These are phyloP conservation scores for Alopecurus myosuroides DNA, from an alignment of 176 grass and related monocot genomes.

Conservation along the genomic window DNA sequence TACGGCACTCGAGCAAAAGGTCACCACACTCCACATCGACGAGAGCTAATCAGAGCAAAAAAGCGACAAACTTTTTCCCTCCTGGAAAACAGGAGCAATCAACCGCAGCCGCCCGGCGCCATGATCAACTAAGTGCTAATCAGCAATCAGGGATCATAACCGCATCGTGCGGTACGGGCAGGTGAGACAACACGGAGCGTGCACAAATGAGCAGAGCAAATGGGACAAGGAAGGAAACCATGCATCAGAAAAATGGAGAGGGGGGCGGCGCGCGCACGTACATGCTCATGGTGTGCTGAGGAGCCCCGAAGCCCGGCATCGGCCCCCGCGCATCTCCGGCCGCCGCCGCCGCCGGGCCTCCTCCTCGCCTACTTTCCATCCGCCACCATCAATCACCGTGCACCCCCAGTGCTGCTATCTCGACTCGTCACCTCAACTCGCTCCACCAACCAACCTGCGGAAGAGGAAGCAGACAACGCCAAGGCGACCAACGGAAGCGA, in stretches of 20 bases:
- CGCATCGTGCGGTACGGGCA: neutral
- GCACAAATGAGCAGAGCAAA: neutral
- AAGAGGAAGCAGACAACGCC: neutral
- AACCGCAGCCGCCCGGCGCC: constrained; percentile 8
- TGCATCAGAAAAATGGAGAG: neutral
- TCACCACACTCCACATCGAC: constrained; percentile 3
- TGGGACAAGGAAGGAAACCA: constrained; percentile 13
- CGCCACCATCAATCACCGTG: constrained; percentile 28
- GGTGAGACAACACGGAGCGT: constrained; percentile 8
- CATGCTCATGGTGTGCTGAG: constrained; percentile 54
- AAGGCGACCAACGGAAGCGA: neutral
- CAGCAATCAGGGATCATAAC: neutral
- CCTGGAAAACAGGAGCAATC: constrained; percentile 33
- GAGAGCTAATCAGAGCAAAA: constrained; percentile 4
- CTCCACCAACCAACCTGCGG: neutral
- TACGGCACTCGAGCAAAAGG: constrained; percentile 36
- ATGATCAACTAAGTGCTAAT: constrained; percentile 18
- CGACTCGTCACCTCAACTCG: neutral
- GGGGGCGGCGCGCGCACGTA: constrained; percentile 19
- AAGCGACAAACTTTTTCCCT: constrained; percentile 9
- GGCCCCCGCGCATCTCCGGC: constrained; percentile 28
- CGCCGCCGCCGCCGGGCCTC: neutral
- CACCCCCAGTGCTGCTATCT: neutral
- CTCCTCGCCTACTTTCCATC: constrained; percentile 56
- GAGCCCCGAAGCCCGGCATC: constrained; percentile 51